A percentile compares a stretch with the other conserved stretches of the same genome.
Evolutionary conservation across 306 rosid species (phyloP).

Genomic region (Cucurbita ficifolia): DNA sequence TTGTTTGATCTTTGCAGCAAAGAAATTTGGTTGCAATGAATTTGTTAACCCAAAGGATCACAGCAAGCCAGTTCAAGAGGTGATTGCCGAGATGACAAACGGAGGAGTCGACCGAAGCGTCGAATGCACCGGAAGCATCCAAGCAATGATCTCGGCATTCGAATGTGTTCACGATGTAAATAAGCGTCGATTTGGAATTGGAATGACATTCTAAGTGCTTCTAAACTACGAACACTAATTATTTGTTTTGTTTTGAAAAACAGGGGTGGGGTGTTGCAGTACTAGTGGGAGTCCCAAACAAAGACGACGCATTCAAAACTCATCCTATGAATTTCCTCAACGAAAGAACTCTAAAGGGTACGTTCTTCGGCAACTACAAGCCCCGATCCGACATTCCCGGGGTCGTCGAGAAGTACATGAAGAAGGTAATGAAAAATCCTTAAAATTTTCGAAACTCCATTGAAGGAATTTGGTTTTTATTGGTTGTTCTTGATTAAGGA

Average conservation of each 20-base stretch:
- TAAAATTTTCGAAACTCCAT: background rate
- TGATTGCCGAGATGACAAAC: slow-evolving; percentile 66
- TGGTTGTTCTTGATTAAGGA: slow-evolving; percentile 25
- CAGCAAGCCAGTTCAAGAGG: slow-evolving; percentile 70
- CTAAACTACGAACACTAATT: too few species aligned
- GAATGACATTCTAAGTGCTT: too few species aligned
- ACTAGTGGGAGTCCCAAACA: slow-evolving; percentile 78
- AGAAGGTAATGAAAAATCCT: slow-evolving; percentile 11
- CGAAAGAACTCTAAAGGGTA: slow-evolving; percentile 84
- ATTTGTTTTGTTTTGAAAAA: background rate
- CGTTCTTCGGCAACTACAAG: slow-evolving; percentile 83
- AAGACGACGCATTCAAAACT: slow-evolving; percentile 74
- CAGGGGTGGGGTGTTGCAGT: slow-evolving; percentile 98
- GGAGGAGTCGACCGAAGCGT: slow-evolving; percentile 88
- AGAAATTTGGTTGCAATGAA: slow-evolving; percentile 72
- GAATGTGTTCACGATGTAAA: slow-evolving; percentile 86
- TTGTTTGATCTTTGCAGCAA: slow-evolving; percentile 25
- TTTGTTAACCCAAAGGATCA: slow-evolving; percentile 86
- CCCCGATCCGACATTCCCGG: slow-evolving; percentile 64
- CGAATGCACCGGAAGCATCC: slow-evolving; percentile 79
- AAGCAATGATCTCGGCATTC: slow-evolving; percentile 83
- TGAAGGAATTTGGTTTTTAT: background rate
- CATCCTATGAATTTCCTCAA: slow-evolving; percentile 56
- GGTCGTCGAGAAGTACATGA: slow-evolving; percentile 70
- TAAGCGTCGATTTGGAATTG: too few species aligned